Conservation (phyloP, 1,284 basidiomycete species). For the Cerioporus squamosus region DNA sequence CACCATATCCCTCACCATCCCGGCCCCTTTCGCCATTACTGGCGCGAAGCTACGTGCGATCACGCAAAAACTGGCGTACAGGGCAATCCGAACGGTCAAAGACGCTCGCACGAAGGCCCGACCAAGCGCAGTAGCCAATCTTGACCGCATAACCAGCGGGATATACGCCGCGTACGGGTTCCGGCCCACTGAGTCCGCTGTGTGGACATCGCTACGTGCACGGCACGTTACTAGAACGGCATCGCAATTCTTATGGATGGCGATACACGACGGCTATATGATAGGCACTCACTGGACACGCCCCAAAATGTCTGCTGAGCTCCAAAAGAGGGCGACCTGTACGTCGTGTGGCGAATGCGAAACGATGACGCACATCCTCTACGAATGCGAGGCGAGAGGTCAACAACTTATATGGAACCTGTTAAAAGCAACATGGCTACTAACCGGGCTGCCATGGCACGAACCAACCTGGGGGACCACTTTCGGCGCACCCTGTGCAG, state of each 20-base stretch:
- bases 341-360: too few relatives aligned
- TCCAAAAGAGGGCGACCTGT: not conserved
- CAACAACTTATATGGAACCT: too few relatives aligned
- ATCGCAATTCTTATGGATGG: conserved; percentile 37
- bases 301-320: conserved; percentile 20
- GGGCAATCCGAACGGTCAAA: too few relatives aligned
- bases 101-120: too few relatives aligned
- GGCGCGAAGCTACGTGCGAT: not conserved
- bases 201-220: conserved; percentile 20
- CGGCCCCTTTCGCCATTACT: not conserved
- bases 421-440: not conserved
- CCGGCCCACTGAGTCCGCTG: not conserved
- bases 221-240: conserved; percentile 25
- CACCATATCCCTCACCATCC: too few relatives aligned
- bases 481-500: conserved; percentile 1
- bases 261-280: conserved; percentile 35
- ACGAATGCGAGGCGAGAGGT: too few relatives aligned
- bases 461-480: conserved; percentile 13
- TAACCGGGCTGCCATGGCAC: not conserved
- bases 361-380: too few relatives aligned
- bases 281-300: conserved; percentile 36
- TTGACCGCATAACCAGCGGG: not conserved
- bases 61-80: too few relatives aligned
- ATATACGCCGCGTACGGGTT: not conserved
- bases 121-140: not conserved